Evolutionary conservation across 768 basidiomycete species (phyloP), one percentile per base, ranked within the genome.

Genomic region (Boletus tylopilopsis): DNA sequence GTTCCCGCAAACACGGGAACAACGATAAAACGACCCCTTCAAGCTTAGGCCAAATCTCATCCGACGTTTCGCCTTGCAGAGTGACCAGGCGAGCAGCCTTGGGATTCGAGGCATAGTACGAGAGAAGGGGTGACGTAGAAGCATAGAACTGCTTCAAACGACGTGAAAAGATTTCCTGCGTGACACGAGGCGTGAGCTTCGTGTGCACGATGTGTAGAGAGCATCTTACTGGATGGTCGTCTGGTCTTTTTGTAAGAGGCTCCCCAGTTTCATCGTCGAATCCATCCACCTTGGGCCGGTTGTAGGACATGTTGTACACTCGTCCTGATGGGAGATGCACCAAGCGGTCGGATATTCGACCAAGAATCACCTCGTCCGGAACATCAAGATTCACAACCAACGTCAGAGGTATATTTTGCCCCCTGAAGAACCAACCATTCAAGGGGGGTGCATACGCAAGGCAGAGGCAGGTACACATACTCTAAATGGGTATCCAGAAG

Each of bases 301-400:
- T 95, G 69, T 91, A 95, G 8, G 84, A 84, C 66, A 84, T 75
- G 68, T 94, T 95, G 74, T 96, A 96, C 12, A 94, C 84, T 12
- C 93, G 79, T 15, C 93, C 93, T 0, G 91, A 94, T 7, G 89
- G 81, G 13, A 86, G 74, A 64, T 95, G 93, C 21, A 94, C 78
- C 87, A 86, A 94, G 34, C 93, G 85, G 63, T 94, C 91, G 12
- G 87, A 86, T 58, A 95, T 94, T 42, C 93, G 86, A 50, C 79
- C 75, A 18, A 94, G 73, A 61, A 95, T 94, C 44, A 91, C 77
- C 49, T 87, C 76, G 62, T 95, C 92, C 2, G 90, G 78, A n/a
- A 96, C 90, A 54, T 92, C 85, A 24, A 96, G 74, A 65, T 92
- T 90, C 47, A 93, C 82, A 33, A 95, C 78, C 37, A 95, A 75